phyloP scores from a whole-genome alignment of 345 rosid genomes.

The Physaria fendleri region DNA sequence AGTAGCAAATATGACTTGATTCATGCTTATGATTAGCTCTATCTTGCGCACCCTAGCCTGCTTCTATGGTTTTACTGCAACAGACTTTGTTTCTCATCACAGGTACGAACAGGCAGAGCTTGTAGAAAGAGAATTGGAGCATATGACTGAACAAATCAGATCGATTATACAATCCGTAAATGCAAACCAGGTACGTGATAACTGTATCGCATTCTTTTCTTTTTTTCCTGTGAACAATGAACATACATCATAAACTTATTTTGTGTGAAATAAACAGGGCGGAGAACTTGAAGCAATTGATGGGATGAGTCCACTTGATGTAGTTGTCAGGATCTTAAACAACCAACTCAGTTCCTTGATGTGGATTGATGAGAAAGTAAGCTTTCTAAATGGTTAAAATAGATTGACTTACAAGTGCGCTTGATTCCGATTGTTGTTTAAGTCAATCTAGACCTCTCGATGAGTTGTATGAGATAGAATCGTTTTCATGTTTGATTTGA shows the following conservation, averaged over 20 bases:
- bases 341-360: constrained; percentile 93
- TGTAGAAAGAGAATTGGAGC: constrained; percentile 89
- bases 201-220: background rate
- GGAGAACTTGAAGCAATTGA: constrained; percentile 77
- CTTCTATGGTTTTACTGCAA: background rate
- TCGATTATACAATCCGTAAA: constrained; percentile 78
- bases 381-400: too few relatives aligned
- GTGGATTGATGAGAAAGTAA: constrained; percentile 96
- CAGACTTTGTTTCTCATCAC: constrained; percentile 19
- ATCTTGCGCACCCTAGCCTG: background rate
- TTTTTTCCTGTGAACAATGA: background rate
- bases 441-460: background rate
- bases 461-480: background rate
- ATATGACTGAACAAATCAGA: constrained; percentile 85
- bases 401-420: too few relatives aligned
- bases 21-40: background rate
- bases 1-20: background rate
- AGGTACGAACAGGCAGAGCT: constrained; percentile 94
- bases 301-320: constrained; percentile 83
- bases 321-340: constrained; percentile 81
- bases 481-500: background rate
- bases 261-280: constrained; percentile 50
- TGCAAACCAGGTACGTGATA: constrained; percentile 53
- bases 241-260: constrained; percentile 1
- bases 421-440: background rate